Base-by-base conservation (phyloP, 2,329 filamentous ascomycete genomes). In the Diaporthe ampelina region DNA sequence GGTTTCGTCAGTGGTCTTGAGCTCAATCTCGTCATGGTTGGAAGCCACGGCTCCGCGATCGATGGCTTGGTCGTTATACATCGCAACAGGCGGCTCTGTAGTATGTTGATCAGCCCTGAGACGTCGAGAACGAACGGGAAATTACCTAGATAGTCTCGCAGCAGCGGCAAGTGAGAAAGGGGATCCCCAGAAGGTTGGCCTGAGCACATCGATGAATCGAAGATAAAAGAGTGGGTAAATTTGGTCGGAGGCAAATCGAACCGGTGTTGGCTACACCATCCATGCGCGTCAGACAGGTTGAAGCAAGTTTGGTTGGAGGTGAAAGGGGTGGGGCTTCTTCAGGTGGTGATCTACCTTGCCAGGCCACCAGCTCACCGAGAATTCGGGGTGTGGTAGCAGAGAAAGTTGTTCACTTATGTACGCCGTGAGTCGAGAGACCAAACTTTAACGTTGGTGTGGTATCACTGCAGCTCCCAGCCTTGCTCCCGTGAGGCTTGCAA, bases 1-100 rank as follows among this genome's bases (percentile, higher is more conserved):
- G 21, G 24, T 48, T 19, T 48, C 59, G 40, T 63, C 40, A 29
- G 59, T 8, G 11, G 37, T 48, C 40, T 48, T 63, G 59, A 48
- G 59, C 59, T 63, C 59, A 32, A 63, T 63, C 4, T 63, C 59
- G 40, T 40, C 40, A 13, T 63, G n/a, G 4, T 45, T 29, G 24
- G 59, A 45, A 32, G 40, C 17, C 40, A 32, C 29, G 26, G 40
- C 24, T 29, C 17, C 40, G 37, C 17, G 17, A 32, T 63, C 59
- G 24, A 21, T 21, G 17, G 3, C 15, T 48, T n/a, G 15, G 17
- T 48, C 17, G 37, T 48, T 7, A 21, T 2, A 32, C 24, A 29
- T 63, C 24, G 40, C 37, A 48, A 6, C 37, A 17, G 40, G 24
- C 40, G 24, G 59, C 10, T 63, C 24, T n/a, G 9, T 21, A 11